These are phyloP conservation scores for Verticillium klebahnii DNA, from an alignment of 2,329 filamentous ascomycete species.

Conservation along the genomic window DNA sequence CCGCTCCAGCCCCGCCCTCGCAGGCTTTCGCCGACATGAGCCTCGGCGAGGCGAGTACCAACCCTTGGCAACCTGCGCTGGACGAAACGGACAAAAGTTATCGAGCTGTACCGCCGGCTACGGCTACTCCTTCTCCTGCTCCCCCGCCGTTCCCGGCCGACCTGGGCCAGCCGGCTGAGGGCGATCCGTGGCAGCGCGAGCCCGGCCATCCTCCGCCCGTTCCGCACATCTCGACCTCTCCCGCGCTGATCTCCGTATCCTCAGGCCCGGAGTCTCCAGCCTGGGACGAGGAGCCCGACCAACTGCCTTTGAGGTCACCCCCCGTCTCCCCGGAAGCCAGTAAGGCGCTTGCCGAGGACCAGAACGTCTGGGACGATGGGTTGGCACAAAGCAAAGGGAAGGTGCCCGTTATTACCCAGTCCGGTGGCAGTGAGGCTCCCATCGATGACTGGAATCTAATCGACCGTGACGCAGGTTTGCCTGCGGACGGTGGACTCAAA, in stretches of 20 bases:
- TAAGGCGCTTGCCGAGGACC: slow-evolving; percentile 33
- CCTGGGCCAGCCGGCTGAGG: slow-evolving; percentile 35
- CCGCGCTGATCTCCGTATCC: slow-evolving; percentile 24
- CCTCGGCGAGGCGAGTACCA: slow-evolving; percentile 36
- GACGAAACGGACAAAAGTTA: neutral
- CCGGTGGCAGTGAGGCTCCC: slow-evolving; percentile 19
- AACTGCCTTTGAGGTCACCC: slow-evolving; percentile 16
- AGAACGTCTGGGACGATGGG: slow-evolving; percentile 47
- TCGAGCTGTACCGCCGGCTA: neutral
- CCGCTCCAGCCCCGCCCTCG: slow-evolving; percentile 21
- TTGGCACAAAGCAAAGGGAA: slow-evolving; percentile 37
- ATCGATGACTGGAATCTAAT: slow-evolving; percentile 33
- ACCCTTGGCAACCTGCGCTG: slow-evolving; percentile 39
- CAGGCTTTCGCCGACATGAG: slow-evolving; percentile 36
- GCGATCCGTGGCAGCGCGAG: slow-evolving; percentile 12
- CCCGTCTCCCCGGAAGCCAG: slow-evolving; percentile 17
- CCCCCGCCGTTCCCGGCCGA: slow-evolving; percentile 35
- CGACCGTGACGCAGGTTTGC: slow-evolving; percentile 5
- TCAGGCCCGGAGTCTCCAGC: slow-evolving; percentile 29
- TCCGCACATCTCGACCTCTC: slow-evolving; percentile 9
- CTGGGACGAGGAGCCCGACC: slow-evolving; percentile 29
- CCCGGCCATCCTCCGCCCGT: slow-evolving; percentile 4
- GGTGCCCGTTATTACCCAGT: slow-evolving; percentile 7
- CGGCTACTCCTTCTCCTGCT: slow-evolving; percentile 14
- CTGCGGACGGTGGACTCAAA: neutral